Percentiles rank a stretch among this genome's conserved stretches.
Conservation (phyloP, 768 basidiomycete genomes). For the Kwoniella sp. region DNA sequence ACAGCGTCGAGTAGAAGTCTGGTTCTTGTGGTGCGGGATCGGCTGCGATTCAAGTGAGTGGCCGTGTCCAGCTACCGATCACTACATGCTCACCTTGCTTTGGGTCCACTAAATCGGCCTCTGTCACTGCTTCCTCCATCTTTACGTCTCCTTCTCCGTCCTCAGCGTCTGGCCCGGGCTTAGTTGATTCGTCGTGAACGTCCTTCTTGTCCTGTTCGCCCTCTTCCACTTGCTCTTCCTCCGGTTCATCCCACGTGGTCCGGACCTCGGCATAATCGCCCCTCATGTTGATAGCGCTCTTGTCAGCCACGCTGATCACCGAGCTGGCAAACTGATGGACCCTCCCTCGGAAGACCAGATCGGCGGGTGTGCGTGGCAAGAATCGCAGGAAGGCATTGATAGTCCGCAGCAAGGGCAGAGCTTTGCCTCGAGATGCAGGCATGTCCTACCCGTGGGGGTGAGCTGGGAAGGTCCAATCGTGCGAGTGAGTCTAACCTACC, state of each 20-base stretch:
- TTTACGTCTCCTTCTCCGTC: conserved; percentile 2
- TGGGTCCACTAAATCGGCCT: not conserved
- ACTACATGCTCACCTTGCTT: not conserved
- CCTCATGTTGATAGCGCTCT: conserved; percentile 45
- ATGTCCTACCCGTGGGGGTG: conserved; percentile 25
- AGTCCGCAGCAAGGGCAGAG: conserved; percentile 33
- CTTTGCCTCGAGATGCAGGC: conserved; percentile 46
- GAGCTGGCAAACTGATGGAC: conserved; percentile 43
- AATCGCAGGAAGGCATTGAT: conserved; percentile 44
- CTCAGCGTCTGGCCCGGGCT: not conserved
- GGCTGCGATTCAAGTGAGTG: not conserved
- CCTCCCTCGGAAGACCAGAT: conserved; percentile 42
- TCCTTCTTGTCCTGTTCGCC: conserved; percentile 2
- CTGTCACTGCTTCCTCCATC: conserved; percentile 3
- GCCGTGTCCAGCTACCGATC: too few relatives aligned
- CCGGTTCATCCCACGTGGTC: conserved; percentile 42
- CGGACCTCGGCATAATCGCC: conserved; percentile 41
- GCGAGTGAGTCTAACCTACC: conserved; percentile 6
- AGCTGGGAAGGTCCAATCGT: not conserved
- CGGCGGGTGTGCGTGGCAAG: conserved; percentile 39
- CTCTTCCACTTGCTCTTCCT: conserved; percentile 2
- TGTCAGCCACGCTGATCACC: conserved; percentile 46
- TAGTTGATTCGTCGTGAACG: conserved; percentile 14
- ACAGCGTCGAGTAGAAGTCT: conserved; percentile 41
- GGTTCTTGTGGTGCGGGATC: conserved; percentile 6